phyloP scores from a whole-genome alignment of 257 asterid species.

The Rubia yunnanensis region DNA sequence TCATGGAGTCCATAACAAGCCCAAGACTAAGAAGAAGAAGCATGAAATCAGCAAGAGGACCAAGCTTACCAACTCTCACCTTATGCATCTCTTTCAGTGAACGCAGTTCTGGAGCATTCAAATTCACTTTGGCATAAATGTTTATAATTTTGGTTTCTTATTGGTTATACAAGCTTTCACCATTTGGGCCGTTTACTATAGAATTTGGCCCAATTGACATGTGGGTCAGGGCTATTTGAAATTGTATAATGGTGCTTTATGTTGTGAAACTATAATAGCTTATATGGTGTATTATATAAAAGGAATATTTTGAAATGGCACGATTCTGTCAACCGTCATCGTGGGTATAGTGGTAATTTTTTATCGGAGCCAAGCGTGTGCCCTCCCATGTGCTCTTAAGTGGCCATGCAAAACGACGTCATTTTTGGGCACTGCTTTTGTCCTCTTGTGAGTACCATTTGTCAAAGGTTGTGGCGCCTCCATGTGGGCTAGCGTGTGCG shows the following conservation, averaged over 20 bases:
- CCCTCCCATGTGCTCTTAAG: too few species aligned
- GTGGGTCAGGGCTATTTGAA: not conserved
- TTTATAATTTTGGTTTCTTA: not conserved
- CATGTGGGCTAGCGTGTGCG: too few species aligned
- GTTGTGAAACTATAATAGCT: not conserved
- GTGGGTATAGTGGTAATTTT: too few species aligned
- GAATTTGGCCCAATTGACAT: not conserved
- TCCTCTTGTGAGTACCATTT: too few species aligned
- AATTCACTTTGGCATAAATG: not conserved
- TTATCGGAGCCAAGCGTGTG: too few species aligned
- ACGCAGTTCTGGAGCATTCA: slow-evolving; percentile 14
- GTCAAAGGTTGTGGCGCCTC: too few species aligned
- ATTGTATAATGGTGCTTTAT: not conserved
- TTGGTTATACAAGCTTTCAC: too few species aligned
- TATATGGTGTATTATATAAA: too few species aligned
- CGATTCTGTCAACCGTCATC: too few species aligned
- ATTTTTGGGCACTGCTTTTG: too few species aligned
- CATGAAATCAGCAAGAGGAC: slow-evolving; percentile 75
- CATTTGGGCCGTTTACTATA: not conserved
- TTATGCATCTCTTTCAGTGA: slow-evolving; percentile 65
- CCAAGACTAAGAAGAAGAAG: slow-evolving; percentile 73
- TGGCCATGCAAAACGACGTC: too few species aligned
- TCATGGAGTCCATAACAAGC: slow-evolving; percentile 49
- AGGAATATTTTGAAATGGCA: too few species aligned
- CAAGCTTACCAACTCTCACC: slow-evolving; percentile 82